A percentile compares a stretch with the other conserved stretches of the same genome.
phyloP scores from a whole-genome alignment of 257 asterid species.

The Primulina eburnea region DNA sequence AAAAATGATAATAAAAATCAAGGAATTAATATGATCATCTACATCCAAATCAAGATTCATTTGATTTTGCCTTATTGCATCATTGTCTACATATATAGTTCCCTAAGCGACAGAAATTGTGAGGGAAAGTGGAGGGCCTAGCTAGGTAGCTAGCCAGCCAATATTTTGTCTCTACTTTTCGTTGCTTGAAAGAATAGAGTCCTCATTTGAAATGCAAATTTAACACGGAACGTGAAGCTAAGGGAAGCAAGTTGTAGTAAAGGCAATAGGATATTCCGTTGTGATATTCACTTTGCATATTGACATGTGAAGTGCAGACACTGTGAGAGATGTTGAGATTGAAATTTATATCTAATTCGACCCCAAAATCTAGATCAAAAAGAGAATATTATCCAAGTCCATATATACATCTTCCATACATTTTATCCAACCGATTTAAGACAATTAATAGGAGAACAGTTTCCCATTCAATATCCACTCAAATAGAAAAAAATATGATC shows the following conservation, averaged over 20 bases:
- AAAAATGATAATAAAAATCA: background rate
- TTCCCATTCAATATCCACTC: too few relatives aligned
- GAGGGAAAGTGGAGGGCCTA: conserved; percentile 20
- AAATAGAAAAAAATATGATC: too few relatives aligned
- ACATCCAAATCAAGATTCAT: conserved; percentile 25
- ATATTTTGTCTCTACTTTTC: conserved; percentile 11
- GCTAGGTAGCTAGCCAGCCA: conserved; percentile 21
- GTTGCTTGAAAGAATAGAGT: conserved; percentile 13
- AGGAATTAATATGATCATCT: background rate
- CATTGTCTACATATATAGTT: conserved; percentile 19
- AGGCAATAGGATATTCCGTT: conserved; percentile 29
- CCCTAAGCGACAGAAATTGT: conserved; percentile 27
- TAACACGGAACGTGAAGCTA: background rate
- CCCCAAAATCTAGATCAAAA: too few relatives aligned
- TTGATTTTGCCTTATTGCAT: conserved; percentile 20
- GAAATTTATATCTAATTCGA: too few relatives aligned
- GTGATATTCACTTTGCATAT: background rate
- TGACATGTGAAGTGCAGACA: background rate
- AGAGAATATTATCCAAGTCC: too few relatives aligned
- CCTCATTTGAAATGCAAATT: background rate
- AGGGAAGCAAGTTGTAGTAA: background rate
- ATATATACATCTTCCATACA: too few relatives aligned
- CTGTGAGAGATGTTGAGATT: too few relatives aligned
- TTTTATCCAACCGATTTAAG: too few relatives aligned
- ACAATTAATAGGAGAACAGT: too few relatives aligned